Percentiles rank a stretch among this genome's conserved stretches.
Conservation (phyloP, 148 eudicot genomes). For the Polygonum aviculare region DNA sequence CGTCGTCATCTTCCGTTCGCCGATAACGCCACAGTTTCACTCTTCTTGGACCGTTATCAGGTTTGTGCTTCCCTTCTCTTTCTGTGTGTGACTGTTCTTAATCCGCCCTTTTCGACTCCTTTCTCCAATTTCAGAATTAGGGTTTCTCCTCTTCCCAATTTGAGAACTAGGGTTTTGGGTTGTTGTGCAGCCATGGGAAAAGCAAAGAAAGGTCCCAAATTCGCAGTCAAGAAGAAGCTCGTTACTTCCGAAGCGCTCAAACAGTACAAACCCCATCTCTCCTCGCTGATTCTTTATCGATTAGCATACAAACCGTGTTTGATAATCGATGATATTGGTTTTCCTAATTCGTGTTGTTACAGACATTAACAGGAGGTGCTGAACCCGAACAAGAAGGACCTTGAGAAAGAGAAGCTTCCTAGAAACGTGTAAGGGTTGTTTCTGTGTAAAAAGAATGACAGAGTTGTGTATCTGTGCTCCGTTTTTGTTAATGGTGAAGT, state of each 20-base stretch:
- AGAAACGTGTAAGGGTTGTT: constrained; percentile 60
- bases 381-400: constrained; percentile 78
- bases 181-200: constrained; percentile 50
- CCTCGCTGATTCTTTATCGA: neutral
- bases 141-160: constrained; percentile 14
- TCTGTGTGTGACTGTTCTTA: no score
- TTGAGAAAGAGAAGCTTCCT: constrained; percentile 49
- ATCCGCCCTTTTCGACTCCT: neutral
- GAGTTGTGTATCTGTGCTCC: neutral
- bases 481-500: neutral
- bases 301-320: neutral
- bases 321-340: neutral
- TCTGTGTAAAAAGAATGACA: neutral
- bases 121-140: constrained; percentile 2
- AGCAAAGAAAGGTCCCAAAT: constrained; percentile 80
- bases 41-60: neutral
- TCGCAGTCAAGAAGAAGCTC: constrained; percentile 82
- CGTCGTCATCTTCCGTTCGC: neutral
- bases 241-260: constrained; percentile 69
- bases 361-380: constrained; percentile 72
- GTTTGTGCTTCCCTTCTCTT: neutral
- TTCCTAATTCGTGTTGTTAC: constrained; percentile 1
- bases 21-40: neutral
- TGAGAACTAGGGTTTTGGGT: constrained; percentile 25
- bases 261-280: constrained; percentile 31